Evolutionary conservation across 306 rosid species (phyloP).

Genomic region (Fagus crenata): DNA sequence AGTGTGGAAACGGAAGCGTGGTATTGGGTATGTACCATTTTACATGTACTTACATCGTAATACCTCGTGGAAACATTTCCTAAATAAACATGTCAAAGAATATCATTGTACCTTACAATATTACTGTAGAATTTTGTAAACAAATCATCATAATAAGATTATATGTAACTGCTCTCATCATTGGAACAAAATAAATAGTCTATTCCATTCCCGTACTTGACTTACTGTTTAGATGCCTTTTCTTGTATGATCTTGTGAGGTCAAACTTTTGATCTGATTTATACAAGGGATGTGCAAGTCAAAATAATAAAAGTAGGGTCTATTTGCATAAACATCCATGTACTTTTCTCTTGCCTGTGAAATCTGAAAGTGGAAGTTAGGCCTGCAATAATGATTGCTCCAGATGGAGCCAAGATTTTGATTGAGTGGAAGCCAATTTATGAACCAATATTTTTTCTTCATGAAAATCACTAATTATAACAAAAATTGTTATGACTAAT

Average conservation of each 20-base stretch:
- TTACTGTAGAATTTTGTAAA: neutral
- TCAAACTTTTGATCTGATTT: too few relatives aligned
- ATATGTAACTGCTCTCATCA: neutral
- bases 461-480: too few relatives aligned
- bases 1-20: neutral
- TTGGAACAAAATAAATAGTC: too few relatives aligned
- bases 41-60: neutral
- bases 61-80: neutral
- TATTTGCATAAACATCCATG: too few relatives aligned
- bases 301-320: neutral
- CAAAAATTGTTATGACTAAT: too few relatives aligned
- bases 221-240: neutral
- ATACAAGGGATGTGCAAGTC: neutral
- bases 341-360: too few relatives aligned
- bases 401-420: too few relatives aligned
- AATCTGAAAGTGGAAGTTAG: too few relatives aligned
- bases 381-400: too few relatives aligned
- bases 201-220: neutral
- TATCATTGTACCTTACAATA: neutral
- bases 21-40: slow-evolving; percentile 3
- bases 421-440: too few relatives aligned
- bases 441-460: too few relatives aligned
- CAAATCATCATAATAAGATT: neutral
- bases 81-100: neutral
- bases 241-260: neutral